phyloP scores from a whole-genome alignment of 164 flowering plant species.

The Cinnamomum micranthum region DNA sequence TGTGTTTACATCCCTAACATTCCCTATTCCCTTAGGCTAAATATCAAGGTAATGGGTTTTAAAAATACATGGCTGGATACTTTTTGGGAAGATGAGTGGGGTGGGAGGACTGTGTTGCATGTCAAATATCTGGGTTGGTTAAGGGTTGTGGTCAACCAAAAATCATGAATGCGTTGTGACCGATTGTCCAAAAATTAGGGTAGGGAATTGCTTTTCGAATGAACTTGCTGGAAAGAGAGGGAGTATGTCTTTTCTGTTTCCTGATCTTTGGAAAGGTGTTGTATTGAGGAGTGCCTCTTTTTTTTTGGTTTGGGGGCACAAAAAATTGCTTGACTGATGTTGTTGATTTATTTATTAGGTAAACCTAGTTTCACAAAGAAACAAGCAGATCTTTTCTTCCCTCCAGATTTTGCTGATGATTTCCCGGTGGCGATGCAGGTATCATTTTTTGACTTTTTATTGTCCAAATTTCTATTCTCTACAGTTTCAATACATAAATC shows the following conservation, averaged over 20 bases:
- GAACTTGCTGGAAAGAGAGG: not conserved
- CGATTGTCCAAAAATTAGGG: no score
- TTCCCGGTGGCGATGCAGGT: constrained; percentile 99
- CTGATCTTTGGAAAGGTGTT: not conserved
- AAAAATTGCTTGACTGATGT: no score
- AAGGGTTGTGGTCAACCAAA: no score
- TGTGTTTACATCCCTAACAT: no score
- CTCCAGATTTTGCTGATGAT: constrained; percentile 99
- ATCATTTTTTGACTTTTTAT: not conserved
- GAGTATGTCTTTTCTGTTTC: not conserved
- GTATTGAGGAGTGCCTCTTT: not conserved
- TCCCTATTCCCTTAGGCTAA: no score
- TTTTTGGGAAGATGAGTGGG: no score
- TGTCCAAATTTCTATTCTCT: not conserved
- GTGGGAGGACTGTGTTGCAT: no score
- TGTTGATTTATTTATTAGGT: constrained; percentile 40
- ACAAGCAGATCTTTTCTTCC: constrained; percentile 98
- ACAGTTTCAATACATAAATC: not conserved
- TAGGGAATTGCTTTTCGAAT: not conserved
- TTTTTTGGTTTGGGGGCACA: not conserved
- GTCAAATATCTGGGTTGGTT: no score
- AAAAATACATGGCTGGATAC: no score
- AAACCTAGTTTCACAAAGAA: constrained; percentile 89
- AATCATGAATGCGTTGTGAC: no score
- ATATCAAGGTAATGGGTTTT: no score